These are phyloP conservation scores for Monosporascus sp. DNA, from an alignment of 2,329 filamentous ascomycete species.

Conservation along the genomic window DNA sequence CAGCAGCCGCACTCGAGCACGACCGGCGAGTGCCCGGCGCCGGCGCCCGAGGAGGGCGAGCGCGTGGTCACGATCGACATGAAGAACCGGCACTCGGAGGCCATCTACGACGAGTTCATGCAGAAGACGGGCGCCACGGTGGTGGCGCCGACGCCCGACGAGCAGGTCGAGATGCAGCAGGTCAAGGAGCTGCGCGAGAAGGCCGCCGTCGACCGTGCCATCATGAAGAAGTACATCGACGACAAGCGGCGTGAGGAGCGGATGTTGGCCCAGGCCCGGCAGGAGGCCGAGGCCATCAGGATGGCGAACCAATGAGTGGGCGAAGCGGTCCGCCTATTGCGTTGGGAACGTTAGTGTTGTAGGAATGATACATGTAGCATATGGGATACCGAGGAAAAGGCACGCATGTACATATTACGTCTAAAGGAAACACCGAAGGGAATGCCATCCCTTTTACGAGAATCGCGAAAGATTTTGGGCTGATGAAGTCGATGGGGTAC, in stretches of 20 bases:
- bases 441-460: no score
- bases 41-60: constrained; percentile 43
- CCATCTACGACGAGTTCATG: constrained; percentile 61
- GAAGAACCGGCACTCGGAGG: constrained; percentile 53
- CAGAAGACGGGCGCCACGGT: constrained; percentile 54
- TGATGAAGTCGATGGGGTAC: no score
- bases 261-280: constrained; percentile 50
- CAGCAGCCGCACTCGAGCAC: constrained; percentile 43
- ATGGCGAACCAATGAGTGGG: constrained; percentile 23
- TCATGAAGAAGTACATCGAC: constrained; percentile 46
- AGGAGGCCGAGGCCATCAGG: constrained; percentile 41
- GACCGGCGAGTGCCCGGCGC: constrained; percentile 42
- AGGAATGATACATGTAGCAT: no score
- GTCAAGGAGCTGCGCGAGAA: constrained; percentile 49
- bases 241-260: constrained; percentile 59
- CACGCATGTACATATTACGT: no score
- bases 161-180: constrained; percentile 52
- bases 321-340: no score
- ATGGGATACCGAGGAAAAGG: no score
- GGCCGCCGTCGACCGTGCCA: constrained; percentile 49
- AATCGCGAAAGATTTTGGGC: no score
- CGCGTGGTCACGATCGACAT: constrained; percentile 55
- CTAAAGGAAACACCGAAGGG: no score
- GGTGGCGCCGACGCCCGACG: constrained; percentile 53
- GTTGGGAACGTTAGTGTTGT: no score